These are phyloP conservation scores for Austroboletus eburneus DNA, from an alignment of 768 basidiomycete species.

Conservation along the genomic window DNA sequence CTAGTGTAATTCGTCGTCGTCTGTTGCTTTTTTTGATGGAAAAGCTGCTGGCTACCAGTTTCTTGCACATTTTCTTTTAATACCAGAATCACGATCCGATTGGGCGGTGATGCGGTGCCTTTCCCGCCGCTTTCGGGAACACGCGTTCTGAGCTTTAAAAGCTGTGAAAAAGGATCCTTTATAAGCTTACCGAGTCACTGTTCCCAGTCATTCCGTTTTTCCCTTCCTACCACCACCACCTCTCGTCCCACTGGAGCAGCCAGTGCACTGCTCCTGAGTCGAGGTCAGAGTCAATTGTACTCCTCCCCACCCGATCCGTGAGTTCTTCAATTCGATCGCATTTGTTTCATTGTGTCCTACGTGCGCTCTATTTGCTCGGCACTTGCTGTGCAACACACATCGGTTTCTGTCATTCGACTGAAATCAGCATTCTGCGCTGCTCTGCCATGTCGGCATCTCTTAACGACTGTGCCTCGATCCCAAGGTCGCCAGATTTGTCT, in stretches of 20 bases:
- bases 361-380: slow-evolving; percentile 23
- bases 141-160: slow-evolving; percentile 36
- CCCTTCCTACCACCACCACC: slow-evolving; percentile 16
- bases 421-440: slow-evolving; percentile 20
- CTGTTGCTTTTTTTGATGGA: too few relatives aligned
- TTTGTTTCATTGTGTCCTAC: slow-evolving; percentile 29
- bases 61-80: neutral
- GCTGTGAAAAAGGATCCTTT: slow-evolving; percentile 26
- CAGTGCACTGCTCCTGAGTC: slow-evolving; percentile 16
- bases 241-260: slow-evolving; percentile 16
- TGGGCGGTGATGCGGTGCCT: slow-evolving; percentile 13
- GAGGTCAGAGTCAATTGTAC: slow-evolving; percentile 18
- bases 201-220: slow-evolving; percentile 1
- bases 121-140: slow-evolving; percentile 19
- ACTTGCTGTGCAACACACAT: slow-evolving; percentile 16
- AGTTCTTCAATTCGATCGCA: slow-evolving; percentile 26
- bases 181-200: slow-evolving; percentile 31
- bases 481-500: slow-evolving; percentile 32
- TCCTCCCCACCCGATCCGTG: slow-evolving; percentile 16
- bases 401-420: slow-evolving; percentile 30
- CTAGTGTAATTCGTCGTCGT: too few relatives aligned
- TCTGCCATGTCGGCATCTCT: slow-evolving; percentile 13
- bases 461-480: slow-evolving; percentile 15
- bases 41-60: too few relatives aligned
- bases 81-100: neutral